Conservation (phyloP, 805 yeast species). For the Ogataea nitratoaversa region DNA sequence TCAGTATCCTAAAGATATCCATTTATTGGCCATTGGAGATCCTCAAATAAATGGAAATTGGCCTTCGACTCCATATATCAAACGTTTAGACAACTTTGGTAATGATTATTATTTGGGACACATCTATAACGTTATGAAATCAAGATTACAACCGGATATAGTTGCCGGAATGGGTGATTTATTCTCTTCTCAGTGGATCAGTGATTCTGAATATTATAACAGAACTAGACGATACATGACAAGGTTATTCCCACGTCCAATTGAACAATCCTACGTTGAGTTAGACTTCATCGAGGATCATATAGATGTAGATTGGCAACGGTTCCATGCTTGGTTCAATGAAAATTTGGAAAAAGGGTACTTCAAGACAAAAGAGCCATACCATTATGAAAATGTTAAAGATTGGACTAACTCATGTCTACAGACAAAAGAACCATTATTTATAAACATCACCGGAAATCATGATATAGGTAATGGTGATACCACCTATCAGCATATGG, state of each 20-base stretch:
- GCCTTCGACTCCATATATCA: constrained; percentile 64
- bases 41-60: constrained; percentile 94
- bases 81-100: constrained; percentile 79
- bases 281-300: constrained; percentile 46
- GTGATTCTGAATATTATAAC: constrained; percentile 77
- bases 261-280: constrained; percentile 44
- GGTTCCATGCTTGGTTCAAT: constrained; percentile 35
- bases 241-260: constrained; percentile 61
- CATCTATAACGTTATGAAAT: constrained; percentile 62
- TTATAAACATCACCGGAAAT: constrained; percentile 87
- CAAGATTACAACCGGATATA: constrained; percentile 65
- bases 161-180: constrained; percentile 92
- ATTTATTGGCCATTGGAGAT: constrained; percentile 84
- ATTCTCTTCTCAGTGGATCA: constrained; percentile 92
- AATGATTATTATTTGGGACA: constrained; percentile 90
- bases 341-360: constrained; percentile 28
- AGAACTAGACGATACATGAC: constrained; percentile 72
- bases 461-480: constrained; percentile 98
- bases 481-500: constrained; percentile 86
- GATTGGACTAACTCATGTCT: constrained; percentile 52
- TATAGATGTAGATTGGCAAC: constrained; percentile 52
- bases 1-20: constrained; percentile 35
- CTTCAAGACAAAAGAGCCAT: constrained; percentile 28
- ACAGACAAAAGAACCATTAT: constrained; percentile 50
- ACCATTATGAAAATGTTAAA: constrained; percentile 56